These are phyloP conservation scores for Nidula microcarpa DNA, from an alignment of 768 basidiomycete species.

Conservation along the genomic window DNA sequence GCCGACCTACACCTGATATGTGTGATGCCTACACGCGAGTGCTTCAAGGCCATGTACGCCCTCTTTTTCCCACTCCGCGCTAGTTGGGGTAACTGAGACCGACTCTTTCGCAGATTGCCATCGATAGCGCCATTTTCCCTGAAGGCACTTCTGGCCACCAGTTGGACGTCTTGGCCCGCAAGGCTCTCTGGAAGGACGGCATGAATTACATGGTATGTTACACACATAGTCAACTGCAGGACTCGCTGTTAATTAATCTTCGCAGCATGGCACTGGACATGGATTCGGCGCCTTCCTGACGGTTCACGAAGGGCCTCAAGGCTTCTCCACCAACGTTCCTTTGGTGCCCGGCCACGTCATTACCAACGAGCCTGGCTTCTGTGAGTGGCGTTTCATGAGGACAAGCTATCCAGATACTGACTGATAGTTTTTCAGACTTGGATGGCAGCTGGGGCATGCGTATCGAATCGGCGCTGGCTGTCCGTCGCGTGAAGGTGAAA, in stretches of 20 bases:
- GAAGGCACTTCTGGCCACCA: conserved; percentile 81
- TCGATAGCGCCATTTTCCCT: conserved; percentile 88
- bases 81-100: background rate
- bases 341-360: conserved; percentile 86
- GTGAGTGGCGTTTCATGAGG: conserved; percentile 40
- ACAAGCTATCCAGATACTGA: conserved; percentile 2
- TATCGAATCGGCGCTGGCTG: conserved; percentile 82
- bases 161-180: conserved; percentile 87
- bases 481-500: conserved; percentile 63
- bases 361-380: conserved; percentile 94
- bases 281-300: conserved; percentile 86
- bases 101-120: conserved; percentile 58
- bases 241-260: conserved; percentile 5
- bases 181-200: conserved; percentile 83
- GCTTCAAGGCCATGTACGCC: conserved; percentile 89
- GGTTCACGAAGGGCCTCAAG: conserved; percentile 82
- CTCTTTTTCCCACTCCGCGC: conserved; percentile 10
- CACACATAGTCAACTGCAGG: background rate
- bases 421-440: conserved; percentile 44
- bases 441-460: conserved; percentile 86
- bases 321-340: conserved; percentile 66
- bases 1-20: conserved; percentile 80
- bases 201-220: conserved; percentile 68
- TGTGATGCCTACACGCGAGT: conserved; percentile 93
- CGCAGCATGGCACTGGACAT: conserved; percentile 87